These are phyloP conservation scores for Lanmaoa rubissima DNA, from an alignment of 768 basidiomycete species.

Conservation along the genomic window DNA sequence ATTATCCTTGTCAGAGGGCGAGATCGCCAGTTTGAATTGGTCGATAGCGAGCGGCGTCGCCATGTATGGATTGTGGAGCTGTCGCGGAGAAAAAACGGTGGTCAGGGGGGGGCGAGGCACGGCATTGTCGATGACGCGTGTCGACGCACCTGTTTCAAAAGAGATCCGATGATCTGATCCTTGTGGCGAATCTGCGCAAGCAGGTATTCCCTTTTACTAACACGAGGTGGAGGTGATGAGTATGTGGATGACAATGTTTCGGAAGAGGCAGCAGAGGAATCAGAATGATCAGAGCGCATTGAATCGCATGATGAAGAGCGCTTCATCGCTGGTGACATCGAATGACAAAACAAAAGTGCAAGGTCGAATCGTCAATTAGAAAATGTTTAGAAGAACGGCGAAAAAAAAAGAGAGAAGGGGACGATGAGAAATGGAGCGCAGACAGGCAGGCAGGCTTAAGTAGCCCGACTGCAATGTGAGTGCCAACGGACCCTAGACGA, in stretches of 20 bases:
- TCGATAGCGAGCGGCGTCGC: conserved; percentile 79
- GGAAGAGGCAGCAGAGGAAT: conserved; percentile 33
- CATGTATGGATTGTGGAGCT: conserved; percentile 73
- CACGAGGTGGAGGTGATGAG: conserved; percentile 28
- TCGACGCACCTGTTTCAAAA: conserved; percentile 69
- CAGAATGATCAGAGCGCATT: conserved; percentile 22
- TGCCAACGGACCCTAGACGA: background rate
- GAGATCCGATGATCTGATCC: conserved; percentile 80
- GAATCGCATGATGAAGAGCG: conserved; percentile 22
- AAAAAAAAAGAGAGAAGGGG: background rate
- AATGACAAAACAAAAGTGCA: background rate
- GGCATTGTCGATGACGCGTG: background rate
- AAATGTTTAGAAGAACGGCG: background rate
- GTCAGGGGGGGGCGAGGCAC: background rate
- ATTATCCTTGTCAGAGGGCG: conserved; percentile 70
- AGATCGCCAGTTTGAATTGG: conserved; percentile 75
- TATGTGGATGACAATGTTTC: conserved; percentile 38
- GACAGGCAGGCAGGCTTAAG: conserved; percentile 14
- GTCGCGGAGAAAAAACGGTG: background rate
- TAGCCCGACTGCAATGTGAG: conserved; percentile 12
- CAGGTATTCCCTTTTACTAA: conserved; percentile 83
- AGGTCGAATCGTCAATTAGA: background rate
- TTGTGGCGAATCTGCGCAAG: conserved; percentile 86
- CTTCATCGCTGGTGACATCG: conserved; percentile 7
- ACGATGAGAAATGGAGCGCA: background rate